Conservation (phyloP, 495 filamentous ascomycete genomes). For the Thermothielavioides terrestris region DNA sequence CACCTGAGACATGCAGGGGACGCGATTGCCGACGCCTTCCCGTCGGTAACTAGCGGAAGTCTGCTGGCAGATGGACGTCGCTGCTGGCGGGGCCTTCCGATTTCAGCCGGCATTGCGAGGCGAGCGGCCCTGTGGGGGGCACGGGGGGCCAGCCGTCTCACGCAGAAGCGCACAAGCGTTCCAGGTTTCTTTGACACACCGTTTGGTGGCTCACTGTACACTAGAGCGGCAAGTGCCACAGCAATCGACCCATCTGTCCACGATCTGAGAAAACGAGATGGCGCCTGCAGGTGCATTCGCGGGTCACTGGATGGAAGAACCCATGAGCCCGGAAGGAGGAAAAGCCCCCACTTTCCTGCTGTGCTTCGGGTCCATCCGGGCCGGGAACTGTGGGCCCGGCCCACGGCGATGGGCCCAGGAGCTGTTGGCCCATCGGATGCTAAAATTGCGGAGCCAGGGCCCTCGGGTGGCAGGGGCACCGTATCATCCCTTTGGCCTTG, state of each 20-base stretch:
- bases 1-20: not conserved
- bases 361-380: constrained; percentile 1
- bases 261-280: not conserved
- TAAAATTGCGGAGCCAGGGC: not conserved
- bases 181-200: no score
- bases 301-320: not conserved
- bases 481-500: constrained; percentile 1
- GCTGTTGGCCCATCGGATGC: not conserved
- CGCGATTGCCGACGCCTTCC: not conserved
- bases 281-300: not conserved
- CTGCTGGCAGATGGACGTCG: not conserved
- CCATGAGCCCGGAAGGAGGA: not conserved
- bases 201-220: no score
- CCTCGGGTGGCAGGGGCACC: not conserved
- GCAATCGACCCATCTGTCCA: not conserved
- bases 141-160: no score
- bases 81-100: not conserved
- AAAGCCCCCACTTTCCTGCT: not conserved
- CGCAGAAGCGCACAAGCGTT: no score
- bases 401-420: not conserved
- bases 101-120: not conserved
- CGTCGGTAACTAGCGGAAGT: not conserved
- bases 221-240: no score
- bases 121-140: not conserved
- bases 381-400: not conserved